A percentile compares a stretch with the other conserved stretches of the same genome.
phyloP scores from a whole-genome alignment of 2,329 filamentous ascomycete genomes.

The Geosmithia putterillii region DNA sequence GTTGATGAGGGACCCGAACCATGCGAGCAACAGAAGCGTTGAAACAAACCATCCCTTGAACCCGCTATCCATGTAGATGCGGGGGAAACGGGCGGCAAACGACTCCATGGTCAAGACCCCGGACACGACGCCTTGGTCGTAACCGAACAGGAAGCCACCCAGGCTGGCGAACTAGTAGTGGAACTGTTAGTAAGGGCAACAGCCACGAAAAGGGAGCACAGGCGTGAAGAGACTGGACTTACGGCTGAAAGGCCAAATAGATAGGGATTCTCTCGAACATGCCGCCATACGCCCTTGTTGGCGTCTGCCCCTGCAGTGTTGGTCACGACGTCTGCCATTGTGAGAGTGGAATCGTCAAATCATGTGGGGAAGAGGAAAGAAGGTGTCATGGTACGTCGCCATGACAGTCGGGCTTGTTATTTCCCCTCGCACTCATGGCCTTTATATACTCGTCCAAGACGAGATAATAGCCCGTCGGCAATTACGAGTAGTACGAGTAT shows the following conservation, averaged over 20 bases:
- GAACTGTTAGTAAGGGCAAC: neutral
- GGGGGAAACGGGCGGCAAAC: constrained; percentile 20
- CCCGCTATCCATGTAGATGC: constrained; percentile 26
- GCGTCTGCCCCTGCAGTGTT: too few species aligned
- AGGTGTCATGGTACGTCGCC: too few species aligned
- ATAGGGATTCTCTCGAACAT: constrained; percentile 25
- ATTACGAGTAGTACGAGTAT: too few species aligned
- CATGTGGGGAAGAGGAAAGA: too few species aligned
- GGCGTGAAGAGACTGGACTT: constrained; percentile 3
- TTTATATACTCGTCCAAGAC: too few species aligned
- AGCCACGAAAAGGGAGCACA: neutral
- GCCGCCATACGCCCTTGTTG: constrained; percentile 11
- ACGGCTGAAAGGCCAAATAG: constrained; percentile 30
- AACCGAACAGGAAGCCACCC: constrained; percentile 26
- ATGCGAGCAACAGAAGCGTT: constrained; percentile 32
- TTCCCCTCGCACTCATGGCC: too few species aligned
- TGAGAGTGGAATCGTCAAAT: neutral
- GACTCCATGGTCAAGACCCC: constrained; percentile 19
- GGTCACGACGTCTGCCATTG: constrained; percentile 1
- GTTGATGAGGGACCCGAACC: constrained; percentile 33
- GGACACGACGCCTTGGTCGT: constrained; percentile 26
- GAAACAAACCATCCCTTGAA: constrained; percentile 43
- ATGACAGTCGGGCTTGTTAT: too few species aligned
- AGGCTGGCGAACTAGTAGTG: constrained; percentile 17
- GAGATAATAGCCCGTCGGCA: too few species aligned